Evolutionary conservation across 176 grass and related monocot species (phyloP).

Genomic region (Triticum dicoccoides): DNA sequence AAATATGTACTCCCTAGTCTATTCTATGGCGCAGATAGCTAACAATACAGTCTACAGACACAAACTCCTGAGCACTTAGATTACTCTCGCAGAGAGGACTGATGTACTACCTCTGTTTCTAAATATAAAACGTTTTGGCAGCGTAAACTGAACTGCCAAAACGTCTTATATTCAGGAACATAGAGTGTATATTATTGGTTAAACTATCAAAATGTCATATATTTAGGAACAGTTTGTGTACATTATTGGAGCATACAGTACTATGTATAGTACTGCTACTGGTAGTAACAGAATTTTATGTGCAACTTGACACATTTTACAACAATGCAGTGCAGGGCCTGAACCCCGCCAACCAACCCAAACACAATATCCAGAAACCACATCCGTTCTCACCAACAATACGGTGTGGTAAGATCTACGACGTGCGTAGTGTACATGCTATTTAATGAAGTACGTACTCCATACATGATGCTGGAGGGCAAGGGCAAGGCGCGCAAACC

Average conservation of each 20-base stretch:
- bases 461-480: neutral
- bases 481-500: neutral
- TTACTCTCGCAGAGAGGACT: neutral
- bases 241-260: too few species aligned
- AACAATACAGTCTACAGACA: neutral
- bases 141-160: too few species aligned
- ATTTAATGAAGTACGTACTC: neutral
- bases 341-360: neutral
- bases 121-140: too few species aligned
- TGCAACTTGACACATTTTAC: neutral
- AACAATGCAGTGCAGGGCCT: neutral
- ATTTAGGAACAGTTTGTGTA: too few species aligned
- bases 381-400: constrained; percentile 6
- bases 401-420: neutral
- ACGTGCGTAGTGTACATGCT: neutral
- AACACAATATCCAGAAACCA: neutral
- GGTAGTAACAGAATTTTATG: neutral
- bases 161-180: too few species aligned
- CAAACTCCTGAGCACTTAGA: neutral
- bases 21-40: neutral
- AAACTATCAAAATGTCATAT: too few species aligned
- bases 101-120: too few species aligned
- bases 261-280: too few species aligned
- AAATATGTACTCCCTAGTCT: neutral
- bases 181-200: too few species aligned